Conservation (phyloP, 1,284 basidiomycete genomes). For the Cutaneotrichosporon dermatis region DNA sequence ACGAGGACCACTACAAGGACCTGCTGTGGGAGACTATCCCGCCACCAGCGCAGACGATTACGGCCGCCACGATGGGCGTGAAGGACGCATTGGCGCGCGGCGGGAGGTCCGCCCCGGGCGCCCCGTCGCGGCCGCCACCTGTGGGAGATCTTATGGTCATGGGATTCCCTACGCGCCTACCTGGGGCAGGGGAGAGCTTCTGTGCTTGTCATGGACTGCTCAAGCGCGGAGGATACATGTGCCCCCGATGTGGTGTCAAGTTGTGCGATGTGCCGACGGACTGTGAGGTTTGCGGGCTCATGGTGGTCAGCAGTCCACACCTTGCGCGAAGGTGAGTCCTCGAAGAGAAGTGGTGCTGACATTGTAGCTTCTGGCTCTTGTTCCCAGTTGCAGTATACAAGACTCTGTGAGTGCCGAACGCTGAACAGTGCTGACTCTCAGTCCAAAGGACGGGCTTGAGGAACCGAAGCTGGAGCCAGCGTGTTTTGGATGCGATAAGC, state of each 20-base stretch:
- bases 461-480: slow-evolving; percentile 44
- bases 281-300: slow-evolving; percentile 92
- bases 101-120: slow-evolving; percentile 27
- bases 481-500: slow-evolving; percentile 69
- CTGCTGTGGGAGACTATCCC: slow-evolving; percentile 93
- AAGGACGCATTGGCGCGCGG: slow-evolving; percentile 55
- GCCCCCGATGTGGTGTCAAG: slow-evolving; percentile 86
- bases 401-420: slow-evolving; percentile 11
- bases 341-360: neutral
- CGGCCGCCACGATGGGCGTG: slow-evolving; percentile 33
- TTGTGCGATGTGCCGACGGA: slow-evolving; percentile 98
- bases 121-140: slow-evolving; percentile 52
- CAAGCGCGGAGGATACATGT: slow-evolving; percentile 86
- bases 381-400: slow-evolving; percentile 42
- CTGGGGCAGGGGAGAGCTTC: slow-evolving; percentile 72
- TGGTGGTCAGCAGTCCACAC: slow-evolving; percentile 97
- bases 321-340: slow-evolving; percentile 74
- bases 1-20: slow-evolving; percentile 95
- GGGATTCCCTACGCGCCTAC: slow-evolving; percentile 93
- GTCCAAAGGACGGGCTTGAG: slow-evolving; percentile 26
- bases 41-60: slow-evolving; percentile 73
- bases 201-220: slow-evolving; percentile 92
- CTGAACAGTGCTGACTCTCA: no score
- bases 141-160: slow-evolving; percentile 94
- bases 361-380: slow-evolving; percentile 44